phyloP scores from a whole-genome alignment of 148 eudicot species.

The Hydrangea macrophylla region DNA sequence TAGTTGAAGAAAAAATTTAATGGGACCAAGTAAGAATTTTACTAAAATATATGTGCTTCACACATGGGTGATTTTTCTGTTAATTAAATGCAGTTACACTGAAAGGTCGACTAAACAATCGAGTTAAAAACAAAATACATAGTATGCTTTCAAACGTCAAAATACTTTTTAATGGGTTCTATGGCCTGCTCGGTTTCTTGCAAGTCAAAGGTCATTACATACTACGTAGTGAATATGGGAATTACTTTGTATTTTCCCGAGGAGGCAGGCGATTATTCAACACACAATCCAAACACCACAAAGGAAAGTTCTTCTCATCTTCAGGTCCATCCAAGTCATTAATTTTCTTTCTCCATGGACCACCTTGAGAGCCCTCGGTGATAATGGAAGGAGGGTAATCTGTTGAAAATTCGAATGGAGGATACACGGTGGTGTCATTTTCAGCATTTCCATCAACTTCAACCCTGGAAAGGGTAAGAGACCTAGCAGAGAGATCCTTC shows the following conservation, averaged over 20 bases:
- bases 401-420: slow-evolving; percentile 89
- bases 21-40: background rate
- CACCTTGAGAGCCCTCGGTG: slow-evolving; percentile 92
- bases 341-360: slow-evolving; percentile 92
- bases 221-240: slow-evolving; percentile 3
- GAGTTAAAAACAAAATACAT: too few relatives aligned
- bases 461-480: slow-evolving; percentile 48
- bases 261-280: slow-evolving; percentile 90
- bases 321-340: slow-evolving; percentile 85
- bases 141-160: too few relatives aligned
- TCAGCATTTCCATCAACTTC: slow-evolving; percentile 74
- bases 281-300: slow-evolving; percentile 96
- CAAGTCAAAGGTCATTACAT: slow-evolving; percentile 8
- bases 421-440: slow-evolving; percentile 75
- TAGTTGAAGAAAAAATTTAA: background rate
- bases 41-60: too few relatives aligned
- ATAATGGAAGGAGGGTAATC: slow-evolving; percentile 83
- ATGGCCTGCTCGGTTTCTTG: background rate
- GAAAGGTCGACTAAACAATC: too few relatives aligned
- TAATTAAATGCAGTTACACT: too few relatives aligned
- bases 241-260: slow-evolving; percentile 94
- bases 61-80: too few relatives aligned
- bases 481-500: slow-evolving; percentile 64
- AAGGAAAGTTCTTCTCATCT: slow-evolving; percentile 92
- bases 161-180: too few relatives aligned